Conservation (phyloP, 2,329 filamentous ascomycete species). For the Cryphonectria radicalis region DNA sequence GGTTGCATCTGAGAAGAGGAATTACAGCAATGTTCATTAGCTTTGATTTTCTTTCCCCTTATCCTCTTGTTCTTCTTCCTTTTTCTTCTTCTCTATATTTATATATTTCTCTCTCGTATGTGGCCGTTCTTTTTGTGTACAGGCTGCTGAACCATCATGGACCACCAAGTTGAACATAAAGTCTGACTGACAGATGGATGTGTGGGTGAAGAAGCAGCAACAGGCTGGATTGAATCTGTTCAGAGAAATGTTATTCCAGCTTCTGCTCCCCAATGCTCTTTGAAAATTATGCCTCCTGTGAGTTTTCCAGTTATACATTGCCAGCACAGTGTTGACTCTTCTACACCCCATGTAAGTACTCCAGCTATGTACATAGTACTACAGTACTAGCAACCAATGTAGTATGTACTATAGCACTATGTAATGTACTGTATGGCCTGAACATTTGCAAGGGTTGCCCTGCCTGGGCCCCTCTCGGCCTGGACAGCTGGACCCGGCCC, state of each 20-base stretch:
- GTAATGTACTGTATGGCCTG: neutral
- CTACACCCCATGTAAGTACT: neutral
- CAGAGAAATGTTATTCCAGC: neutral
- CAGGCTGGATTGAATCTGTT: neutral
- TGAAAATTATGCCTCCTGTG: too few relatives aligned
- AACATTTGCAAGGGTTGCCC: neutral
- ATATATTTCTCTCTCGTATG: neutral
- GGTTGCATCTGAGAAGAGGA: neutral
- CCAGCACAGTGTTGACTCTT: neutral
- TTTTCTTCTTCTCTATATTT: too few relatives aligned
- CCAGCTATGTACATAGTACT: too few relatives aligned
- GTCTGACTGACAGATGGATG: neutral
- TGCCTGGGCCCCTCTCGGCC: neutral
- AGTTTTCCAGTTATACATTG: too few relatives aligned
- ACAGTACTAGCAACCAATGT: too few relatives aligned
- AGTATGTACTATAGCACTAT: too few relatives aligned
- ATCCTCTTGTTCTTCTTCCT: too few relatives aligned
- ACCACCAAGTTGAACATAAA: neutral
- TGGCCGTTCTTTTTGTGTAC: neutral
- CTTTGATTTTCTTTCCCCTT: neutral
- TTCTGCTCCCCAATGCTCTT: neutral
- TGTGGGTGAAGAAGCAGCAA: neutral
- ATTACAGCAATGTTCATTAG: neutral
- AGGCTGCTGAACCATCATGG: neutral
- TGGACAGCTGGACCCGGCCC: conserved; percentile 7